A percentile compares a stretch with the other conserved stretches of the same genome.
phyloP scores from a whole-genome alignment of 225 moss, liverwort and hornwort genomes.

The Ulota crispa region DNA sequence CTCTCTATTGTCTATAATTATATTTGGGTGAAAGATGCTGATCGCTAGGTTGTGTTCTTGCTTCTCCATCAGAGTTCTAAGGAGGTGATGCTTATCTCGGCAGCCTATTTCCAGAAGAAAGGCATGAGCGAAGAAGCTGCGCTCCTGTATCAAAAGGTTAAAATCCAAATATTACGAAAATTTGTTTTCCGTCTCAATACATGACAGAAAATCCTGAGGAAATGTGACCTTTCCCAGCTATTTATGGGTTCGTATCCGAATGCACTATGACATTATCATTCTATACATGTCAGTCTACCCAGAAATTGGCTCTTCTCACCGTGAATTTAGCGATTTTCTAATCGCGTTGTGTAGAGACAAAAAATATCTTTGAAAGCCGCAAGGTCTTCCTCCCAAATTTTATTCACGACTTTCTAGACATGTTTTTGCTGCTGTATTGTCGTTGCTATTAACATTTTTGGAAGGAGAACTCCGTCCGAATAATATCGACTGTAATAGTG shows the following conservation, averaged over 20 bases:
- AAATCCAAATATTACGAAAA: conserved; percentile 1
- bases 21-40: background rate
- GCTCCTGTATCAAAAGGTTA: conserved; percentile 87
- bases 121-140: conserved; percentile 83
- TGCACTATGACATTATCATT: background rate
- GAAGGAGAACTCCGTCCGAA: background rate
- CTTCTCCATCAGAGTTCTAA: conserved; percentile 60
- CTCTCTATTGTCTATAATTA: background rate
- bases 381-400: background rate
- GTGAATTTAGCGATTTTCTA: background rate
- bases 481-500: background rate
- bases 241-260: background rate
- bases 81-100: conserved; percentile 80
- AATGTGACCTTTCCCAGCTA: background rate
- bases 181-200: background rate
- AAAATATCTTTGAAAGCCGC: background rate
- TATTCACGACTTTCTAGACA: background rate
- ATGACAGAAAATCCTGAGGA: background rate
- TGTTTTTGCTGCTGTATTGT: background rate
- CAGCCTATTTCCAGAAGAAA: conserved; percentile 70
- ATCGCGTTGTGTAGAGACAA: background rate
- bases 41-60: conserved; percentile 8
- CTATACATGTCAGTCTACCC: background rate
- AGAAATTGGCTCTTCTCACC: background rate
- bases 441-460: background rate